Conservation (phyloP, 257 asterid genomes). For the Primulina eburnea region DNA sequence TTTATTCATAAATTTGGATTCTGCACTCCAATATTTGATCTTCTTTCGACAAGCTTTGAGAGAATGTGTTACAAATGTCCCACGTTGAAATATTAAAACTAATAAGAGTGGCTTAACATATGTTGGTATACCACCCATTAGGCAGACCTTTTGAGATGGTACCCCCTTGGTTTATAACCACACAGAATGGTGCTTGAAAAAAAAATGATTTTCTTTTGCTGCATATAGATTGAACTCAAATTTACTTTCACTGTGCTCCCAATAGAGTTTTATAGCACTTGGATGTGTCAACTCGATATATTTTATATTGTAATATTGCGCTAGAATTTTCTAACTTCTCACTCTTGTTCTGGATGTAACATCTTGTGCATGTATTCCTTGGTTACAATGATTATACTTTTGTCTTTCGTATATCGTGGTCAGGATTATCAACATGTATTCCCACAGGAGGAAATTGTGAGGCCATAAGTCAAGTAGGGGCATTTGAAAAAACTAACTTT, state of each 20-base stretch:
- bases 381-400: neutral
- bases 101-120: no score
- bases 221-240: neutral
- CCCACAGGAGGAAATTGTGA: neutral
- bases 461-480: neutral
- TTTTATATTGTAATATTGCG: neutral
- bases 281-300: neutral
- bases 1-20: neutral
- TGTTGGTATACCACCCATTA: no score
- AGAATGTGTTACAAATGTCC: no score
- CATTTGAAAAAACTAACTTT: no score
- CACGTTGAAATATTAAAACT: no score
- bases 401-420: neutral
- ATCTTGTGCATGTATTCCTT: neutral
- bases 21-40: neutral
- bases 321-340: neutral
- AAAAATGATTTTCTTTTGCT: neutral
- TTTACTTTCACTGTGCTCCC: neutral
- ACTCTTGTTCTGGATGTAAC: constrained; percentile 14
- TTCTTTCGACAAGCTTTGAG: neutral
- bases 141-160: no score
- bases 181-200: neutral
- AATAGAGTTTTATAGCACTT: neutral
- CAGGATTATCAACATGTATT: constrained; percentile 1
- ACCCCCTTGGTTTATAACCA: no score